Base-by-base conservation (phyloP, 768 basidiomycete species). In the Auricularia sp. region DNA sequence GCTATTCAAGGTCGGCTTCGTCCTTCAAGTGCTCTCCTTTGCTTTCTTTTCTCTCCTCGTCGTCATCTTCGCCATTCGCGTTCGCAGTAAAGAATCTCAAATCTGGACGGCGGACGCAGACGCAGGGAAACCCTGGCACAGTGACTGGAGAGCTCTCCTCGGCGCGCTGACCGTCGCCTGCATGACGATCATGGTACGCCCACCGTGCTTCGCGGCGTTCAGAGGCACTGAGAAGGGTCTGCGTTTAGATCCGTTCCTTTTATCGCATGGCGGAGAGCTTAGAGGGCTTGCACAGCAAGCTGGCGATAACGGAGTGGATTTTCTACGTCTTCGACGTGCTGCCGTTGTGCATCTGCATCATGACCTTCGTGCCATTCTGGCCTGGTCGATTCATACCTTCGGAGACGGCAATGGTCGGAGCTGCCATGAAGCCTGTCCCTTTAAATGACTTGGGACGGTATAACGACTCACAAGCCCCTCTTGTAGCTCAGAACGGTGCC, bases 321-420 rank as follows among this genome's bases (percentile, higher is more conserved):
- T 88, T 91, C 72, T 91, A 88, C 70, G 81, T 74, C 1, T 76
- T 90, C 44, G 85, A 91, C 71, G 81, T 86, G 0, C 76, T 88
- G 3, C 88, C 87, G 8, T 77, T 89, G 8, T 80, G 85, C 65
- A 71, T 89, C 36, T 85, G 86, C 35, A 81, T 85, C 54, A 72
- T 72, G 0, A 74, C 83, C 16, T 88, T 86, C 68, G 74, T 81
- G n/a, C 69, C 77, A 16, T 84, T 86, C 72, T 91, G 87, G 87
- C 88, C 86, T 3, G 84, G 85, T n/a, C 64, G 23, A n/a, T 75
- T 76, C 59, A 64, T 74, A 8, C 47, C 47, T 8, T 51, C 47
- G 11, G 47, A 18, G 11, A 21, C 14, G 6, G 47, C 47, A 18
- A 16, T 6, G 18, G 21, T 51, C 21, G 47, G 47, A 5, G 18